A percentile compares a stretch with the other conserved stretches of the same genome.
These are phyloP conservation scores for Colletotrichum salicis DNA, from an alignment of 2,329 filamentous ascomycete species.

Conservation along the genomic window DNA sequence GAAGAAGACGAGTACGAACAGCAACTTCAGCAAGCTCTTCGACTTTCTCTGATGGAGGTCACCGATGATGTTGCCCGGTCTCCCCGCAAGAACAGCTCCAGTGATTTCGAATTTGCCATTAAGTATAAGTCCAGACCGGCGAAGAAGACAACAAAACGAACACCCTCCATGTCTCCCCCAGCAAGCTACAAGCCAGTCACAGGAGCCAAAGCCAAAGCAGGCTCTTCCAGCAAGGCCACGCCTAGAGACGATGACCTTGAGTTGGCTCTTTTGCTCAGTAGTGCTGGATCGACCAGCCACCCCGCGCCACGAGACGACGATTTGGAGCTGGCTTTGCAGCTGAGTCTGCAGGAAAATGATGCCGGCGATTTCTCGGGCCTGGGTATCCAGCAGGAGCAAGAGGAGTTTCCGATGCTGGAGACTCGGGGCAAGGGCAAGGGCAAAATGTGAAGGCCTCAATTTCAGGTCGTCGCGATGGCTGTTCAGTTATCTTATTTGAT, in stretches of 20 bases:
- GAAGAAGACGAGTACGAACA: constrained; percentile 67
- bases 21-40: constrained; percentile 71
- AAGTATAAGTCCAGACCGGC: constrained; percentile 56
- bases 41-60: constrained; percentile 68
- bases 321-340: constrained; percentile 67
- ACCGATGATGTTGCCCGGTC: constrained; percentile 59
- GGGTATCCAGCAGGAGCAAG: constrained; percentile 40
- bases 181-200: constrained; percentile 47
- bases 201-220: background rate
- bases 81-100: constrained; percentile 56
- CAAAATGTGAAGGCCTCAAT: constrained; percentile 41
- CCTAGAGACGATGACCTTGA: constrained; percentile 66
- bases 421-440: constrained; percentile 57
- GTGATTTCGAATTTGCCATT: constrained; percentile 63
- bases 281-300: constrained; percentile 62
- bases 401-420: constrained; percentile 55
- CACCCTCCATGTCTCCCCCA: constrained; percentile 48
- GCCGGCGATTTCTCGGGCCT: constrained; percentile 43
- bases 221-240: constrained; percentile 25
- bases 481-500: constrained; percentile 2
- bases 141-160: constrained; percentile 52
- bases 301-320: constrained; percentile 63
- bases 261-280: constrained; percentile 66
- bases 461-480: constrained; percentile 16
- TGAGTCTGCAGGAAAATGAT: constrained; percentile 51